Evolutionary conservation across 208 protist species (phyloP).

Genomic region (Trypanosoma cruzi): DNA sequence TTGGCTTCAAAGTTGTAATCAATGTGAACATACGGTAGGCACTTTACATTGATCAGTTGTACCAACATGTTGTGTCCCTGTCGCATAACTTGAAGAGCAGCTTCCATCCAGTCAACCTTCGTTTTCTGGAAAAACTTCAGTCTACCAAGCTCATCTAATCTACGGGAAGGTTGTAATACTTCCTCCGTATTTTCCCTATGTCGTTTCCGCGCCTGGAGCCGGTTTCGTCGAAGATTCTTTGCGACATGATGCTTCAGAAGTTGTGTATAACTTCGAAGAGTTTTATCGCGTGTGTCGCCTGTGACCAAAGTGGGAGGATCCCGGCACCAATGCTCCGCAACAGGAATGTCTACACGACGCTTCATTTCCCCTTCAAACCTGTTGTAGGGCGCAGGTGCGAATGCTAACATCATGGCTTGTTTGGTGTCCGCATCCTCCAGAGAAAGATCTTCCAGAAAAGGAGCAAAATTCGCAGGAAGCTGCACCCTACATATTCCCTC

Average conservation of each 20-base stretch:
- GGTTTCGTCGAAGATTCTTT: slow-evolving; percentile 96
- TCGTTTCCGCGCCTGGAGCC: slow-evolving; percentile 47
- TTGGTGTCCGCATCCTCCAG: slow-evolving; percentile 94
- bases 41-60: slow-evolving; percentile 99
- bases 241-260: slow-evolving; percentile 99
- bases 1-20: slow-evolving; percentile 99
- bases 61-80: slow-evolving; percentile 99
- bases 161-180: slow-evolving; percentile 28
- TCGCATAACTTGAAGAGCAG: slow-evolving; percentile 99
- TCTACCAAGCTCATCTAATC: slow-evolving; percentile 93
- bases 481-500: slow-evolving; percentile 15
- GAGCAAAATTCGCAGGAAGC: slow-evolving; percentile 76
- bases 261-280: slow-evolving; percentile 99
- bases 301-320: slow-evolving; percentile 90
- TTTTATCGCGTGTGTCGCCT: slow-evolving; percentile 86
- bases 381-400: slow-evolving; percentile 98
- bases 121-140: slow-evolving; percentile 99
- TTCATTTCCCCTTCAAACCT: slow-evolving; percentile 94
- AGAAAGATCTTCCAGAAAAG: slow-evolving; percentile 83
- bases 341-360: slow-evolving; percentile 97
- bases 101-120: slow-evolving; percentile 99
- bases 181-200: slow-evolving; percentile 13
- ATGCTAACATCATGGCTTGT: slow-evolving; percentile 96
- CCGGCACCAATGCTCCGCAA: slow-evolving; percentile 99
- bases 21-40: slow-evolving; percentile 99